phyloP scores from a whole-genome alignment of 768 basidiomycete species.

The Lentinus tigrinus region DNA sequence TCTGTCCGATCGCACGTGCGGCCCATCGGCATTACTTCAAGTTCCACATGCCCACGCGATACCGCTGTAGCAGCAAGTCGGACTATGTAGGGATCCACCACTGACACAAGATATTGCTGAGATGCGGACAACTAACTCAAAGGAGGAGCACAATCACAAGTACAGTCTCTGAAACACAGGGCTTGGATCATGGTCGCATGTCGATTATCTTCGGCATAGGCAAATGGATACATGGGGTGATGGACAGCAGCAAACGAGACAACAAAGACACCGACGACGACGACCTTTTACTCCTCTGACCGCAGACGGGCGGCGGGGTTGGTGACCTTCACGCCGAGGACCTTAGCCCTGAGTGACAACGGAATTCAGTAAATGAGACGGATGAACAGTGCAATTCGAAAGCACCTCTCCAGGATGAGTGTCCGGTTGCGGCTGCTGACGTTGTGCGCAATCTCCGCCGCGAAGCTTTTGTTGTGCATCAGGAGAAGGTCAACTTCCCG shows the following conservation, averaged over 20 bases:
- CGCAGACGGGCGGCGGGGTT: conserved; percentile 91
- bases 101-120: too few relatives aligned
- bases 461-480: conserved; percentile 97
- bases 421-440: conserved; percentile 96
- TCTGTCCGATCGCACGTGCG: neutral
- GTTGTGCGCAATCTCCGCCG: conserved; percentile 95
- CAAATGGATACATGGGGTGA: conserved; percentile 48
- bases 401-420: conserved; percentile 82
- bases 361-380: neutral
- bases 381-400: neutral
- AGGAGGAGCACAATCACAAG: neutral
- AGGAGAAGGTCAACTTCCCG: conserved; percentile 92
- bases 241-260: conserved; percentile 35
- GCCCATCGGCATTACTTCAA: neutral
- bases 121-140: neutral
- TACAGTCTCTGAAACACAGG: conserved; percentile 1
- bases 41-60: too few relatives aligned
- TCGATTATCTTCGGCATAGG: conserved; percentile 50
- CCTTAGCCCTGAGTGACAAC: conserved; percentile 62
- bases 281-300: conserved; percentile 79
- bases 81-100: too few relatives aligned
- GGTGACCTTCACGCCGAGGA: conserved; percentile 87
- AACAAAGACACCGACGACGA: conserved; percentile 17
- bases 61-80: too few relatives aligned
- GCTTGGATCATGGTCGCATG: conserved; percentile 48